Evolutionary conservation across 306 rosid genomes (phyloP).

Genomic region (Vigna nakashimae): DNA sequence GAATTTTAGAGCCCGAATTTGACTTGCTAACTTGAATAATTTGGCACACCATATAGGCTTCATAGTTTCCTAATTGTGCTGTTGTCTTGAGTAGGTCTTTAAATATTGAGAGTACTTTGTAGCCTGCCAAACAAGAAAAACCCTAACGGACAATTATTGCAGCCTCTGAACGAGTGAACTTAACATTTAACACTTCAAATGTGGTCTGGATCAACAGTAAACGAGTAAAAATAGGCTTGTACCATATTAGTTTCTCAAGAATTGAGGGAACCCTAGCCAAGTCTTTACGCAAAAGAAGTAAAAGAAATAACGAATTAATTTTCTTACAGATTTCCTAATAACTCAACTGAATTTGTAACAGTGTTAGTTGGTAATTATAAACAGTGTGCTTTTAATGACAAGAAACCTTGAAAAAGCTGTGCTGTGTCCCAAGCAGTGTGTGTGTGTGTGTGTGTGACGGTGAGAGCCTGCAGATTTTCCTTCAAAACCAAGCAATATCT

Average conservation of each 20-base stretch:
- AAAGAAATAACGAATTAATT: not conserved
- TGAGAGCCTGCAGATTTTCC: slow-evolving; percentile 39
- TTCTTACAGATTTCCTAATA: not conserved
- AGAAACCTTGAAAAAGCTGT: slow-evolving; percentile 29
- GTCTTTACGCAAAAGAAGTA: not conserved
- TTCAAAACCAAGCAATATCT: slow-evolving; percentile 45
- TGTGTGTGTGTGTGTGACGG: slow-evolving; percentile 21
- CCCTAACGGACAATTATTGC: slow-evolving; percentile 26
- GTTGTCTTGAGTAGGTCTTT: slow-evolving; percentile 27
- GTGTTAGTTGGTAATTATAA: slow-evolving; percentile 19
- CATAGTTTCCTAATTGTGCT: not conserved
- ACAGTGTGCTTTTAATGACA: slow-evolving; percentile 33
- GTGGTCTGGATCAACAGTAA: not conserved
- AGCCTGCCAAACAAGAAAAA: slow-evolving; percentile 33
- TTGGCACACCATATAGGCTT: slow-evolving; percentile 13
- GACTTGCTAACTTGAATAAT: slow-evolving; percentile 32
- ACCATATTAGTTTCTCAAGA: slow-evolving; percentile 8
- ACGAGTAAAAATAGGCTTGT: not conserved
- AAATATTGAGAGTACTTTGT: slow-evolving; percentile 1
- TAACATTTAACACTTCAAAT: not conserved
- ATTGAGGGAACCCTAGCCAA: slow-evolving; percentile 3
- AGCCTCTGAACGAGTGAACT: not conserved
- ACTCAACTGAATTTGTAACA: slow-evolving; percentile 15
- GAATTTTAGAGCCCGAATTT: not conserved
- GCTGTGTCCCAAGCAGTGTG: slow-evolving; percentile 22